Conservation (phyloP, 768 basidiomycete genomes). For the Dacryopinax spathularia region DNA sequence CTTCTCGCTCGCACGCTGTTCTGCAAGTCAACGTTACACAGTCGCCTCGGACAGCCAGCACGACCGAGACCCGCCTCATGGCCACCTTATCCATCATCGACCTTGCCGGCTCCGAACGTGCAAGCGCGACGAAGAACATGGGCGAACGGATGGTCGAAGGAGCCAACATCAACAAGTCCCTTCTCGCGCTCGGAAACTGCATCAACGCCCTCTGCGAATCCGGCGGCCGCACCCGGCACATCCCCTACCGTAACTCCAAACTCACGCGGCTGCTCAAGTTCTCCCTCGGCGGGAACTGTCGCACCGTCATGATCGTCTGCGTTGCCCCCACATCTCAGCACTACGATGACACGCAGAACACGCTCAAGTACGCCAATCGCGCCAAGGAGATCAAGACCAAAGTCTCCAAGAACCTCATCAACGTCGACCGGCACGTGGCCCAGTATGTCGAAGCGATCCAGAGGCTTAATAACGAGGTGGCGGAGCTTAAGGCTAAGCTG, state of each 20-base stretch:
- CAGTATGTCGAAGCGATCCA: slow-evolving; percentile 93
- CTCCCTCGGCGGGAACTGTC: slow-evolving; percentile 95
- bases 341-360: slow-evolving; percentile 98
- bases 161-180: slow-evolving; percentile 97
- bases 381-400: slow-evolving; percentile 98
- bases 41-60: slow-evolving; percentile 67
- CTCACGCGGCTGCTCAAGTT: slow-evolving; percentile 95
- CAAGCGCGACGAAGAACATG: slow-evolving; percentile 92
- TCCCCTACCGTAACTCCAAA: slow-evolving; percentile 97
- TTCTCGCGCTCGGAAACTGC: slow-evolving; percentile 92
- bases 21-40: slow-evolving; percentile 89
- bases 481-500: slow-evolving; percentile 73
- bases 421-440: slow-evolving; percentile 87
- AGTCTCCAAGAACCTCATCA: slow-evolving; percentile 86
- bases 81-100: slow-evolving; percentile 96
- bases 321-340: slow-evolving; percentile 88
- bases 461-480: slow-evolving; percentile 67
- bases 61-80: slow-evolving; percentile 69
- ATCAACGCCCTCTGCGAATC: slow-evolving; percentile 97
- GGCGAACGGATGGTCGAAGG: slow-evolving; percentile 97
- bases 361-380: slow-evolving; percentile 90
- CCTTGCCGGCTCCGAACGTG: slow-evolving; percentile 91
- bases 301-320: slow-evolving; percentile 99
- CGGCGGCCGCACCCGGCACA: slow-evolving; percentile 70
- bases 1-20: slow-evolving; percentile 94